phyloP scores from a whole-genome alignment of 1,284 basidiomycete genomes.

The Athelia sp. region DNA sequence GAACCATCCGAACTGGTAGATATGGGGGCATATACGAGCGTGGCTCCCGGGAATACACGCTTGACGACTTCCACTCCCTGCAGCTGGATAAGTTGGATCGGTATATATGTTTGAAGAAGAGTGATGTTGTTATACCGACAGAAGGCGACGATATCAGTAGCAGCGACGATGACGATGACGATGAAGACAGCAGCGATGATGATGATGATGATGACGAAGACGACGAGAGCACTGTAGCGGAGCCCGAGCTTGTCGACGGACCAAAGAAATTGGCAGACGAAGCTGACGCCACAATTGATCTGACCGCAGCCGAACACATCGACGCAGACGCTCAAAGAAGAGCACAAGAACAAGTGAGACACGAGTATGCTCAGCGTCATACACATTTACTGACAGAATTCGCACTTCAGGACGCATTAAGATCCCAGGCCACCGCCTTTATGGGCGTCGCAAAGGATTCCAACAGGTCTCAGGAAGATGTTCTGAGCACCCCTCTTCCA shows the following conservation, averaged over 20 bases:
- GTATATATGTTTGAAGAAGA: slow-evolving; percentile 68
- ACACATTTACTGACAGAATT: slow-evolving; percentile 8
- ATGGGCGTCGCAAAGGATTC: slow-evolving; percentile 70
- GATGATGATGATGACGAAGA: slow-evolving; percentile 33
- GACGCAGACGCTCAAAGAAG: slow-evolving; percentile 18
- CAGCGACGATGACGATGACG: slow-evolving; percentile 49
- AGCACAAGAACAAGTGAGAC: slow-evolving; percentile 18
- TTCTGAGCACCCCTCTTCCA: slow-evolving; percentile 78
- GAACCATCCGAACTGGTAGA: slow-evolving; percentile 29
- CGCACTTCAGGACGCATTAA: slow-evolving; percentile 43
- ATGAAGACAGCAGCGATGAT: slow-evolving; percentile 41
- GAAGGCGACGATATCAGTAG: slow-evolving; percentile 60
- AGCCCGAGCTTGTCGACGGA: slow-evolving; percentile 17
- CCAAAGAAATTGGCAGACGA: slow-evolving; percentile 24
- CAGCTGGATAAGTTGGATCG: slow-evolving; percentile 79
- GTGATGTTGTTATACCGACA: slow-evolving; percentile 55
- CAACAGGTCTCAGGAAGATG: slow-evolving; percentile 64
- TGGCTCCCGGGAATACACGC: slow-evolving; percentile 76
- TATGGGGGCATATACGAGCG: slow-evolving; percentile 88
- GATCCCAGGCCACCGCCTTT: slow-evolving; percentile 62
- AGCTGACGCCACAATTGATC: slow-evolving; percentile 16
- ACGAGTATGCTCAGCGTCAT: no score
- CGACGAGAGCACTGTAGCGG: no score
- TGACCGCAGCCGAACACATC: slow-evolving; percentile 5
- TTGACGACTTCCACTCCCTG: slow-evolving; percentile 79